A percentile compares a stretch with the other conserved stretches of the same genome.
Conservation (phyloP, 78 protist genomes). For the Dictyostelium purpureum region DNA sequence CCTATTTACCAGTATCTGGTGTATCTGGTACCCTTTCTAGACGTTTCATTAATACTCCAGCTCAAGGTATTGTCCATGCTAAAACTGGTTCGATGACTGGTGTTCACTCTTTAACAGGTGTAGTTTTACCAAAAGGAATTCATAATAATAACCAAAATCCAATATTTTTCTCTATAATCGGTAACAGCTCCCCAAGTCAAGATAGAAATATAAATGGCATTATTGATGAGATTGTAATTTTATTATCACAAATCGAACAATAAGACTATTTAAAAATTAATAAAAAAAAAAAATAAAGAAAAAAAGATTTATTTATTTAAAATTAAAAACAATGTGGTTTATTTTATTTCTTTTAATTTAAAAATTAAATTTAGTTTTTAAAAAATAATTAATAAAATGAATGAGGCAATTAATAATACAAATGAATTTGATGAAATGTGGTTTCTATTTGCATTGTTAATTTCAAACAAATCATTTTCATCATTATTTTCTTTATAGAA, state of each 20-base stretch:
- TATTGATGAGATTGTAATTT: conserved; percentile 28
- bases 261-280: no score
- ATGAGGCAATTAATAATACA: no score
- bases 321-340: no score
- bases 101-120: conserved; percentile 27
- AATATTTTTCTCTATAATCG: conserved; percentile 35
- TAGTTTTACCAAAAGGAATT: conserved; percentile 26
- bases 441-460: no score
- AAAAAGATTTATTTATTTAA: no score
- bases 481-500: no score
- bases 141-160: not conserved
- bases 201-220: not conserved
- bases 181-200: conserved; percentile 1
- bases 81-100: conserved; percentile 73
- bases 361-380: no score
- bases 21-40: conserved; percentile 6
- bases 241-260: conserved; percentile 37
- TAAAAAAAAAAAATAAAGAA: no score
- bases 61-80: conserved; percentile 35
- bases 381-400: no score
- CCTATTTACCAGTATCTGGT: conserved; percentile 2
- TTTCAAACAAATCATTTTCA: no score
- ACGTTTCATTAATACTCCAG: not conserved
- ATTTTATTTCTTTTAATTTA: no score
- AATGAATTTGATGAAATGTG: no score